Evolutionary conservation across 2,329 filamentous ascomycete species (phyloP).

Genomic region (Ophiostoma quercus): DNA sequence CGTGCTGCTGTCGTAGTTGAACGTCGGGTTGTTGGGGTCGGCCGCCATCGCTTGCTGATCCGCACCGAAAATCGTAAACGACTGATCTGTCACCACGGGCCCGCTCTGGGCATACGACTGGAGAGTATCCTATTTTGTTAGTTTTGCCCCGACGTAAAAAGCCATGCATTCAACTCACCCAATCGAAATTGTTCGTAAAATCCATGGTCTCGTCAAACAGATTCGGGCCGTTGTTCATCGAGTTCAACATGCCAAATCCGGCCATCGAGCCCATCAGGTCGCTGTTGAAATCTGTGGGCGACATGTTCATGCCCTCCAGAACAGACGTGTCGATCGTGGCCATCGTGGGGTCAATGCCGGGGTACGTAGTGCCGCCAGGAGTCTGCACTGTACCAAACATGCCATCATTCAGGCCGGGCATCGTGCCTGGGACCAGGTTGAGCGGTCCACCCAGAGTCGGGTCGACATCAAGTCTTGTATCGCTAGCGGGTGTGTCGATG

Average conservation of each 20-base stretch:
- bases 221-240: slow-evolving; percentile 29
- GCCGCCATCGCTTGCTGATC: slow-evolving; percentile 14
- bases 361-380: slow-evolving; percentile 41
- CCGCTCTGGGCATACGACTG: slow-evolving; percentile 54
- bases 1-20: neutral
- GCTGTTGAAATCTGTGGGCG: slow-evolving; percentile 38
- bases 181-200: slow-evolving; percentile 51
- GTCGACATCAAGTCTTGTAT: slow-evolving; percentile 37
- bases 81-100: slow-evolving; percentile 48
- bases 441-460: slow-evolving; percentile 36
- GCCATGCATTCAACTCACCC: slow-evolving; percentile 42
- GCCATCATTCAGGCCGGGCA: neutral
- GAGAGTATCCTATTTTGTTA: slow-evolving; percentile 44
- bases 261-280: slow-evolving; percentile 32
- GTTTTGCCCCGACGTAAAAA: neutral
- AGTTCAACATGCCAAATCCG: slow-evolving; percentile 45
- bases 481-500: slow-evolving; percentile 21
- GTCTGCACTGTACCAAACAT: slow-evolving; percentile 34
- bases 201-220: slow-evolving; percentile 38
- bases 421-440: slow-evolving; percentile 39
- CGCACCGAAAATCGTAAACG: slow-evolving; percentile 45
- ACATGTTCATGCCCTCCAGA: slow-evolving; percentile 1
- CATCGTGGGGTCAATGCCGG: slow-evolving; percentile 41
- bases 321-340: slow-evolving; percentile 27
- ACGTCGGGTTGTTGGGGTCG: slow-evolving; percentile 1